These are phyloP conservation scores for Cladosporium sp. DNA, from an alignment of 2,329 filamentous ascomycete species.

Conservation along the genomic window DNA sequence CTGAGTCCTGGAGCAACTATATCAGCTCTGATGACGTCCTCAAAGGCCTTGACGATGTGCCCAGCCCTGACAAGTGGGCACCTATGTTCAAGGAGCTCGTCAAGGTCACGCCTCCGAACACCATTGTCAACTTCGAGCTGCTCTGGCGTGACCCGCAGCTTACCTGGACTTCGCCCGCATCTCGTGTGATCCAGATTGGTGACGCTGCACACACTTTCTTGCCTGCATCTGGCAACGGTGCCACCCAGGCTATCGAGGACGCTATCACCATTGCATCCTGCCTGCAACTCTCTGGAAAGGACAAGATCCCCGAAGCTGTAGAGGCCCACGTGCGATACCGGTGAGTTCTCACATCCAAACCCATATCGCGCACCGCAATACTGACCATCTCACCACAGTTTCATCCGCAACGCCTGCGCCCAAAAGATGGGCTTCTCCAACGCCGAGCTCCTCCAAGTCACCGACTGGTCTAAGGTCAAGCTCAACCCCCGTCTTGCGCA, in stretches of 20 bases:
- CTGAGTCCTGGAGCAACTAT: constrained; percentile 50
- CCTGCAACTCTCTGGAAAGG: constrained; percentile 47
- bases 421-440: constrained; percentile 52
- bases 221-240: constrained; percentile 48
- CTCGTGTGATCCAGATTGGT: constrained; percentile 47
- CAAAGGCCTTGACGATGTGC: constrained; percentile 46
- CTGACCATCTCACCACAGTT: constrained; percentile 33
- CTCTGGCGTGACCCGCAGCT: constrained; percentile 50
- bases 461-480: constrained; percentile 51
- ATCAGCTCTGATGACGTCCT: constrained; percentile 49
- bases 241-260: constrained; percentile 48
- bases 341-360: constrained; percentile 27
- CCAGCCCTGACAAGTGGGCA: constrained; percentile 46
- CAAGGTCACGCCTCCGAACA: constrained; percentile 45
- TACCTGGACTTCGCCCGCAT: constrained; percentile 45
- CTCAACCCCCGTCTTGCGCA: constrained; percentile 46
- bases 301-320: constrained; percentile 39
- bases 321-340: constrained; percentile 45
- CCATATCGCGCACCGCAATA: neutral
- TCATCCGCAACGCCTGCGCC: constrained; percentile 50
- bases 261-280: constrained; percentile 48
- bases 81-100: constrained; percentile 49
- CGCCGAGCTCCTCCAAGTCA: constrained; percentile 49
- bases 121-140: constrained; percentile 52
- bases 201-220: constrained; percentile 49